These are phyloP conservation scores for Neurospora sp. DNA, from an alignment of 495 filamentous ascomycete genomes.

Conservation along the genomic window DNA sequence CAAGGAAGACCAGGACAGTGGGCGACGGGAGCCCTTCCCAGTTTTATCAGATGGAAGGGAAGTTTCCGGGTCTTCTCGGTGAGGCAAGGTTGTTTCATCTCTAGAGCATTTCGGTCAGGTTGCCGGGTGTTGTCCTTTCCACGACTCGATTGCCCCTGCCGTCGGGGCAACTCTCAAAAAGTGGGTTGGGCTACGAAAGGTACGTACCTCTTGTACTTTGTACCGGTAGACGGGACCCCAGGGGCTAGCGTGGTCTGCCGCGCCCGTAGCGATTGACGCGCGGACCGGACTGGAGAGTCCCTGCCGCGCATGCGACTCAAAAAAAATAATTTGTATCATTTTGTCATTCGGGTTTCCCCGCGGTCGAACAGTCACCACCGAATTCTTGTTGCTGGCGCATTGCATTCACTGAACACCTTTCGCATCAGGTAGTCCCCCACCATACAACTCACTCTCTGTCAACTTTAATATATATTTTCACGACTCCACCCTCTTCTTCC, in stretches of 20 bases:
- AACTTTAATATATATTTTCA: neutral
- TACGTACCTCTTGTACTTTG: neutral
- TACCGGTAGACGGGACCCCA: neutral
- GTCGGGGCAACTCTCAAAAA: neutral
- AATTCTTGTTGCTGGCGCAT: neutral
- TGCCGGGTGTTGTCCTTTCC: neutral
- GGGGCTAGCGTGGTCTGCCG: neutral
- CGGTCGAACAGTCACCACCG: neutral
- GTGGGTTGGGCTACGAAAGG: neutral
- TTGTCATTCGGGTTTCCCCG: neutral
- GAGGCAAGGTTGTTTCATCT: neutral
- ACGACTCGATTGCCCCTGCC: neutral
- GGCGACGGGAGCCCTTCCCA: neutral
- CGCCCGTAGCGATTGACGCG: neutral
- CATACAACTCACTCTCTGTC: constrained; percentile 9
- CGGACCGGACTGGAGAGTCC: neutral
- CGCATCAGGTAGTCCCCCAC: constrained; percentile 16
- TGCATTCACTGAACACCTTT: neutral
- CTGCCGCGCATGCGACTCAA: neutral
- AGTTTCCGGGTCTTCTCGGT: neutral
- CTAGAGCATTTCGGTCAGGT: neutral
- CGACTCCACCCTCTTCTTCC: constrained; percentile 5
- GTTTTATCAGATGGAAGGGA: neutral
- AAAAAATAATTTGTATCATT: neutral
- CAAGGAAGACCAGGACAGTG: neutral